These are phyloP conservation scores for Boletus vermiculosoides DNA, from an alignment of 768 basidiomycete species.

Conservation along the genomic window DNA sequence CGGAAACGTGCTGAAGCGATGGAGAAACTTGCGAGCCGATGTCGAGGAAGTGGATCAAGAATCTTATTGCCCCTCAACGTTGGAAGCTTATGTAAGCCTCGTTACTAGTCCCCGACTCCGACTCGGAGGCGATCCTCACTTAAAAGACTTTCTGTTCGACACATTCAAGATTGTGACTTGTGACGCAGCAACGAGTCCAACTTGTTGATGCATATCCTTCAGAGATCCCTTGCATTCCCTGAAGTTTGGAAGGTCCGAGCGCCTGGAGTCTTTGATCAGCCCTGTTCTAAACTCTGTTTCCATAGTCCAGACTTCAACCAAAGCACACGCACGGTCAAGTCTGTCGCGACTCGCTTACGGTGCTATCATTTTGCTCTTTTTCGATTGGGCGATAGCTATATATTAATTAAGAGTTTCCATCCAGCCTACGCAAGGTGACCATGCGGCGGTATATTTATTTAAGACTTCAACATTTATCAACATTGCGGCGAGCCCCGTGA, in stretches of 20 bases:
- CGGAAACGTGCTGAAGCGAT: too few species aligned
- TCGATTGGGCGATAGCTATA: background rate
- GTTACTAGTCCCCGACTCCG: too few species aligned
- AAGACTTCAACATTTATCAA: too few species aligned
- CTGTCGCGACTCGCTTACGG: background rate
- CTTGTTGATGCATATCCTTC: background rate
- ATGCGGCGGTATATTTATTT: background rate
- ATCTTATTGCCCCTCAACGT: too few species aligned
- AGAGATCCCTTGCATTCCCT: background rate
- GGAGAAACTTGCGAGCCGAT: too few species aligned
- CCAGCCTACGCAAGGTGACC: constrained; percentile 4
- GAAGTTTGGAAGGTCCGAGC: background rate
- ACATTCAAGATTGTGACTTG: background rate
- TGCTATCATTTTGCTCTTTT: background rate
- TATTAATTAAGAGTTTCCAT: background rate
- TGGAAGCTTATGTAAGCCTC: too few species aligned
- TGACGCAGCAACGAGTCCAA: background rate
- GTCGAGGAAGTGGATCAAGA: too few species aligned
- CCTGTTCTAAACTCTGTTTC: background rate
- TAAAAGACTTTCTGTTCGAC: background rate
- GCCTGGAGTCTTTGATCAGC: background rate
- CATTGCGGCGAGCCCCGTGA: too few species aligned
- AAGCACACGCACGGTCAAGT: background rate
- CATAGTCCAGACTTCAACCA: background rate
- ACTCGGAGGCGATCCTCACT: background rate